These are phyloP conservation scores for Penicillium freii DNA, from an alignment of 2,329 filamentous ascomycete species.

Conservation along the genomic window DNA sequence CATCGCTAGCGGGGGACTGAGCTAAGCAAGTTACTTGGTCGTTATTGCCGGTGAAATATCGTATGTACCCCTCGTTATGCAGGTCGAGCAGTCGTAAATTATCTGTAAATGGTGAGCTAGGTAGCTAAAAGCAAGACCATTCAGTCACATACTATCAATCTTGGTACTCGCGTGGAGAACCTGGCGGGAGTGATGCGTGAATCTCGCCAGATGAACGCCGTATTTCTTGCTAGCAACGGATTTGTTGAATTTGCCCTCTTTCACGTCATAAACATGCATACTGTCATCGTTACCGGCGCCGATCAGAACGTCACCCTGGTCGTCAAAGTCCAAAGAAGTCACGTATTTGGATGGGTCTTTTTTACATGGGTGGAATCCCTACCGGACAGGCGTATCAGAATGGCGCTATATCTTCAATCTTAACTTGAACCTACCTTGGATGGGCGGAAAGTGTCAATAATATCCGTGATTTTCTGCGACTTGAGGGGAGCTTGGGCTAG, in stretches of 20 bases:
- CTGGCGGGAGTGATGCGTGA: constrained; percentile 86
- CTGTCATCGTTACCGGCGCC: constrained; percentile 91
- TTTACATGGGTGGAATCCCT: constrained; percentile 39
- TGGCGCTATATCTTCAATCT: neutral
- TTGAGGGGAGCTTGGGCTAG: constrained; percentile 27
- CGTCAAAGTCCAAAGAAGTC: constrained; percentile 93
- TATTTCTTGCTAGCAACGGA: constrained; percentile 94
- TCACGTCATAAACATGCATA: constrained; percentile 91
- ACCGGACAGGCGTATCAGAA: constrained; percentile 11
- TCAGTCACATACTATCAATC: constrained; percentile 65
- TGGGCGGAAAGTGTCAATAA: constrained; percentile 74
- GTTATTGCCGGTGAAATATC: constrained; percentile 92
- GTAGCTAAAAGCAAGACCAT: neutral
- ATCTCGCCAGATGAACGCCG: constrained; percentile 87
- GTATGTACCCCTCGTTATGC: constrained; percentile 93
- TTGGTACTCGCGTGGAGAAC: constrained; percentile 97
- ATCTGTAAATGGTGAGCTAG: constrained; percentile 44
- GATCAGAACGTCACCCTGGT: constrained; percentile 88
- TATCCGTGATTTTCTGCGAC: constrained; percentile 70
- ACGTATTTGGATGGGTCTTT: constrained; percentile 57
- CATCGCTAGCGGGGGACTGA: constrained; percentile 81
- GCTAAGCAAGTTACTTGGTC: constrained; percentile 78
- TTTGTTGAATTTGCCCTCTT: constrained; percentile 85
- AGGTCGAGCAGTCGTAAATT: constrained; percentile 78
- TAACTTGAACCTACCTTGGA: constrained; percentile 61